Base-by-base conservation (phyloP, 2,329 filamentous ascomycete species). In the Akanthomyces dipterigenus region DNA sequence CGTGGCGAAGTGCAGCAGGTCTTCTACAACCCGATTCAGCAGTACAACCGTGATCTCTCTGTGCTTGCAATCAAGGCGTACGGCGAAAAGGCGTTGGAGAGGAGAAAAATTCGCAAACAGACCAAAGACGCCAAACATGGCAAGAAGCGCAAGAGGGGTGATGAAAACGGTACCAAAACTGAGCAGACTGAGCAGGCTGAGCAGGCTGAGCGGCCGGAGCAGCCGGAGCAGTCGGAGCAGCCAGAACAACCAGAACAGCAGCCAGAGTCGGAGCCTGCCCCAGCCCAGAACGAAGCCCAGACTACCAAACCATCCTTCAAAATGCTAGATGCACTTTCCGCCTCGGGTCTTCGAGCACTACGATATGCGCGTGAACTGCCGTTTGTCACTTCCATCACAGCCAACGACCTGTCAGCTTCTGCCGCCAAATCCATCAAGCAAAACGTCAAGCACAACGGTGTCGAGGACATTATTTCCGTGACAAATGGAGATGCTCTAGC, bases 21-120 rank as follows among this genome's bases (percentile, higher is more conserved):
- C 61, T 99, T 99, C 71, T 99, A 99, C 82, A 99, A 99, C 69
- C 93, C 95, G 0, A 97, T 99, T 60, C 95, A 99, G 72, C 95
- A 99, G 72, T 99, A 98, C 80, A 99, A 99, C 75, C 89, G 96
- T 51, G 95, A 99, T 72, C 76, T 99, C 66, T 97, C 91, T 63
- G 91, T 97, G 28, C 82, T 99, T 16, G 91, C 91, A 1, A 96
- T 99, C 73, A 91, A 90, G 70, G 89, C 90, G 0, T 96, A 93
- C 72, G 91, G 90, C 1, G 87, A 95, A 67, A 86, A 91, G 36
- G 71, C 67, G 40, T 66, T 86, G 20, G 76, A 81, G 38, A 77
- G 75, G 67, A 77, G 76, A 62, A 75, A 73, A 31, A 36, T 16
- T 48, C 50, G 50, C 34, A 50, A 45, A 16, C 43, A 57, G 11